Conservation (phyloP, 2,329 filamentous ascomycete species). For the Colletotrichum sojae region DNA sequence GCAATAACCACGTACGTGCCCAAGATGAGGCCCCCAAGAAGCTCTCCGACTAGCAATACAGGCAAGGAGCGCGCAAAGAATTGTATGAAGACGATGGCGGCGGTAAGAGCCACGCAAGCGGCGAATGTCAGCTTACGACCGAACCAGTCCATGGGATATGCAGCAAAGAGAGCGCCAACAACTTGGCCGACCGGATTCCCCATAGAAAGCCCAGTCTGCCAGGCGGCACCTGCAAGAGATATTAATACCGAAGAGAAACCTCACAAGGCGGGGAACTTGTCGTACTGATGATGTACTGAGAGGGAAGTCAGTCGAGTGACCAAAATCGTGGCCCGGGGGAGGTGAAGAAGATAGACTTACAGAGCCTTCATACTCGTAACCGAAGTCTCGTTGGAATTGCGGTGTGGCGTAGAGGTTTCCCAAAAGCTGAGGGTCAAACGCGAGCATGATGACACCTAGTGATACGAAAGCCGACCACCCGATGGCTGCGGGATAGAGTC, state of each 20-base stretch:
- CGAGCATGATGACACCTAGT: conserved; percentile 72
- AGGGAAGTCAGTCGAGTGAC: neutral
- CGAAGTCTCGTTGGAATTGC: conserved; percentile 70
- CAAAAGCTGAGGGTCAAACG: conserved; percentile 76
- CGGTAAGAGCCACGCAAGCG: conserved; percentile 60
- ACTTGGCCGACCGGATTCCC: conserved; percentile 71
- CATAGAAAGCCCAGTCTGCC: conserved; percentile 64
- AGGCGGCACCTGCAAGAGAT: conserved; percentile 52
- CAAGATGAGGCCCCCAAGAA: conserved; percentile 73
- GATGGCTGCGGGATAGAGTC: conserved; percentile 61
- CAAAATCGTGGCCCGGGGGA: neutral
- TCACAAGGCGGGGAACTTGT: neutral
- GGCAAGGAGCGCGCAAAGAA: conserved; percentile 72
- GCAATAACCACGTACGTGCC: conserved; percentile 73
- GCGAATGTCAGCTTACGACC: conserved; percentile 62
- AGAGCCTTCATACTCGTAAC: conserved; percentile 61
- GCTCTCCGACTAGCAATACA: conserved; percentile 72
- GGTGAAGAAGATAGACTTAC: conserved; percentile 38
- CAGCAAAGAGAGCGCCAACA: conserved; percentile 65
- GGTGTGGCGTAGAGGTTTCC: conserved; percentile 73
- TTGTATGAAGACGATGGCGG: conserved; percentile 71
- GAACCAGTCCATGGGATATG: conserved; percentile 61
- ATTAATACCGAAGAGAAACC: conserved; percentile 2
- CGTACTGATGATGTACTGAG: conserved; percentile 53
- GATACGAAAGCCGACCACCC: conserved; percentile 73